A percentile compares a stretch with the other conserved stretches of the same genome.
Evolutionary conservation across 352 stramenopile species (phyloP).

Genomic region (Phytophthora colocasiae): DNA sequence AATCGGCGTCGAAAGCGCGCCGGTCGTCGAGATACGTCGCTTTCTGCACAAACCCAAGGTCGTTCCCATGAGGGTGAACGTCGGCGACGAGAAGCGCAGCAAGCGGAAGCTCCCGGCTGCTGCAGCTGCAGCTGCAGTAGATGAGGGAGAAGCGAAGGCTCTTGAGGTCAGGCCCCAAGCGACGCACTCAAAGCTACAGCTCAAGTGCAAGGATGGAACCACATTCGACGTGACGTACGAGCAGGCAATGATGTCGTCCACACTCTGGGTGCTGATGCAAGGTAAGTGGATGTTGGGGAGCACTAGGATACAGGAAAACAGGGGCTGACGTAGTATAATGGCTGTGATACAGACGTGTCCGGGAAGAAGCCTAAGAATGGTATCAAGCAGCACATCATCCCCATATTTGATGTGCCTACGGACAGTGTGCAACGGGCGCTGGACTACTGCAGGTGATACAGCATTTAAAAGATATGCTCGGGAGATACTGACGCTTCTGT

Average conservation of each 20-base stretch:
- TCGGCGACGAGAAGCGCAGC: conserved; percentile 39
- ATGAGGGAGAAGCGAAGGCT: conserved; percentile 19
- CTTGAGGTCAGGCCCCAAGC: conserved; percentile 6
- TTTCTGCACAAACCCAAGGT: conserved; percentile 30
- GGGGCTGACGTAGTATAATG: conserved; percentile 15
- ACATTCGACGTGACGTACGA: conserved; percentile 83
- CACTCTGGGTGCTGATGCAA: conserved; percentile 82
- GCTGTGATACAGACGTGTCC: conserved; percentile 48
- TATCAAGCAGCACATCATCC: conserved; percentile 74
- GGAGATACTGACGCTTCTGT: conserved; percentile 12
- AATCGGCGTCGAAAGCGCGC: conserved; percentile 21
- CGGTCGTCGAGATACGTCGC: conserved; percentile 32
- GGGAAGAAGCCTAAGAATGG: conserved; percentile 59
- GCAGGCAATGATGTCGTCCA: conserved; percentile 89
- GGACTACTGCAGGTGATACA: conserved; percentile 69
- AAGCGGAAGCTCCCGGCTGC: conserved; percentile 33
- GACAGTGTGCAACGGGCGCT: conserved; percentile 74
- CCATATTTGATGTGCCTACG: conserved; percentile 78
- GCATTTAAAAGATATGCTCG: not conserved
- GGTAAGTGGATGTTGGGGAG: conserved; percentile 20
- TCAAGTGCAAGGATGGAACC: conserved; percentile 74
- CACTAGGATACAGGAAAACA: not conserved
- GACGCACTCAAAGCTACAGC: conserved; percentile 67
- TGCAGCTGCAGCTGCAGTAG: conserved; percentile 3
- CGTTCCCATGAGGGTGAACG: conserved; percentile 39